These are phyloP conservation scores for Exophiala sp. DNA, from an alignment of 2,329 filamentous ascomycete genomes.

Conservation along the genomic window DNA sequence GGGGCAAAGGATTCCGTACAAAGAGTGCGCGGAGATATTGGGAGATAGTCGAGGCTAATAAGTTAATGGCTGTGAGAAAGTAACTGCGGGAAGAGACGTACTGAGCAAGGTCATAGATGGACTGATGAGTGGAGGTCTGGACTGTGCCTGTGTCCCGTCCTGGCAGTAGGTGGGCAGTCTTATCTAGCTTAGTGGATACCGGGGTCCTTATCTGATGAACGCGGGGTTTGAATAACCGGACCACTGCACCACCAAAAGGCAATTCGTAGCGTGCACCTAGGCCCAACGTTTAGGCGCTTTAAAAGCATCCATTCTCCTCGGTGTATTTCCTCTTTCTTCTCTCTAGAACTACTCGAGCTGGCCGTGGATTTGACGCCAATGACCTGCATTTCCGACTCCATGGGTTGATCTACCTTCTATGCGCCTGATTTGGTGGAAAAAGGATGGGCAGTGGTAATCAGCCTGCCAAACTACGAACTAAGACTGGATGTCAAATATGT, in stretches of 20 bases:
- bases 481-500: slow-evolving; percentile 22
- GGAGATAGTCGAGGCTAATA: slow-evolving; percentile 30
- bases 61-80: not conserved
- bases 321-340: no score
- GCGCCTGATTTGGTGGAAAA: not conserved
- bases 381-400: no score
- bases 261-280: no score
- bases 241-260: no score
- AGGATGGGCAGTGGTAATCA: slow-evolving; percentile 3
- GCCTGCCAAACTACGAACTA: slow-evolving; percentile 11
- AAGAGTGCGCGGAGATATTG: slow-evolving; percentile 37
- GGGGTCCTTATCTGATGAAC: not conserved
- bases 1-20: slow-evolving; percentile 36
- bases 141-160: no score
- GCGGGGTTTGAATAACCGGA: not conserved
- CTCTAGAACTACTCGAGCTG: no score
- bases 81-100: not conserved
- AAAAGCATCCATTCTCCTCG: no score
- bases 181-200: no score
- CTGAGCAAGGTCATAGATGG: not conserved
- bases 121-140: not conserved
- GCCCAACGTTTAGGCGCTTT: no score
- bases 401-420: no score
- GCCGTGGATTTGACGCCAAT: no score
- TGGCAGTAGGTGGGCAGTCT: no score